A percentile compares a stretch with the other conserved stretches of the same genome.
Evolutionary conservation across 805 yeast genomes (phyloP).

Genomic region (Priceomyces medius): DNA sequence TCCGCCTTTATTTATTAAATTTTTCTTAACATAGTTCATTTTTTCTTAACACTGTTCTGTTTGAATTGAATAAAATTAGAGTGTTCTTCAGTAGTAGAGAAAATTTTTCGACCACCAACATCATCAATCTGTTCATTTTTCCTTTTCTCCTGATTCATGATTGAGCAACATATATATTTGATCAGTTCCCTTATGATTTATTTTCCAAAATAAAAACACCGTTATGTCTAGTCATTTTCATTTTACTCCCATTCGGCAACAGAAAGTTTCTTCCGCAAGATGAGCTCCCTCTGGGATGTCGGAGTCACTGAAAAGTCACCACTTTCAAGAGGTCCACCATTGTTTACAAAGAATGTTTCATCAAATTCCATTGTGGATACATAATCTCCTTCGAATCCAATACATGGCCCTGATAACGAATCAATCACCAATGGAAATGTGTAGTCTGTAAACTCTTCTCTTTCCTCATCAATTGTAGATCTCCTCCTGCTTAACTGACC

Average conservation of each 20-base stretch:
- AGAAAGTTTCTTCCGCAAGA: conserved; percentile 24
- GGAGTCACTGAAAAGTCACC: conserved; percentile 18
- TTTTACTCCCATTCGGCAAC: conserved; percentile 41
- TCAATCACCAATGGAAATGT: conserved; percentile 49
- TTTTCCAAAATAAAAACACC: too few relatives aligned
- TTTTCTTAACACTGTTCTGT: too few relatives aligned
- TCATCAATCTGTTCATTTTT: too few relatives aligned
- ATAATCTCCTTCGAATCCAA: conserved; percentile 54
- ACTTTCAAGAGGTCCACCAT: conserved; percentile 15
- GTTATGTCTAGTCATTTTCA: background rate
- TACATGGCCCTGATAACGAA: conserved; percentile 54
- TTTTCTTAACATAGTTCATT: too few relatives aligned
- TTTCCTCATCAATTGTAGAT: conserved; percentile 56
- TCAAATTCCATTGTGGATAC: conserved; percentile 41
- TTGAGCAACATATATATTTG: too few relatives aligned
- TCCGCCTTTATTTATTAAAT: too few relatives aligned
- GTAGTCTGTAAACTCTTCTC: conserved; percentile 51
- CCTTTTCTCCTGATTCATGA: too few relatives aligned
- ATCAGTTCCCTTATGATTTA: too few relatives aligned
- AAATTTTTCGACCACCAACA: too few relatives aligned
- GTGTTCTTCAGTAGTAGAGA: too few relatives aligned
- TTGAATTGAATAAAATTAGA: too few relatives aligned
- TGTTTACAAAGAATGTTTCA: conserved; percentile 9
- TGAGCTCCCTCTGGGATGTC: conserved; percentile 19
- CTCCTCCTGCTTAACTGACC: conserved; percentile 31